These are phyloP conservation scores for Tuber aestivum DNA, from an alignment of 495 filamentous ascomycete genomes.

Conservation along the genomic window DNA sequence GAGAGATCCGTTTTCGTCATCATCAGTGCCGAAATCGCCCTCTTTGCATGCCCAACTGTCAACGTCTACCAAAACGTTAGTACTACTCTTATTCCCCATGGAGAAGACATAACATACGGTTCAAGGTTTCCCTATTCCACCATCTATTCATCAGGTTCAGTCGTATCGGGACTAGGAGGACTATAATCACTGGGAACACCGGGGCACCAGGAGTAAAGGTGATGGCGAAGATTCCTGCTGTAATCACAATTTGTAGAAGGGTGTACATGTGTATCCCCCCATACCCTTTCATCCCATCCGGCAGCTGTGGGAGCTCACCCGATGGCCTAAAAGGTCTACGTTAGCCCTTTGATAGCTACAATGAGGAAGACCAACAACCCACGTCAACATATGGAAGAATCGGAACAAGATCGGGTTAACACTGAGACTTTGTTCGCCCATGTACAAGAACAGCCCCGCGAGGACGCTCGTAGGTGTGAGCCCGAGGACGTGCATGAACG, in stretches of 20 bases:
- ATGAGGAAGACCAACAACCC: background rate
- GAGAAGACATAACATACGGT: constrained; percentile 13
- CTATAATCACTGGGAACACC: constrained; percentile 62
- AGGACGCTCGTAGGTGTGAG: constrained; percentile 64
- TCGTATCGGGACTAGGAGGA: constrained; percentile 59
- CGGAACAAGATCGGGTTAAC: constrained; percentile 64
- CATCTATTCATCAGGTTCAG: constrained; percentile 58
- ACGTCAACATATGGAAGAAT: constrained; percentile 58
- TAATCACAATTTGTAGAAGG: constrained; percentile 56
- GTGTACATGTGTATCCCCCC: constrained; percentile 60
- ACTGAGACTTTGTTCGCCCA: constrained; percentile 66
- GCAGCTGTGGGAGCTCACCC: constrained; percentile 58
- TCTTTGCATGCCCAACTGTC: constrained; percentile 67
- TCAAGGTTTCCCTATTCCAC: constrained; percentile 57
- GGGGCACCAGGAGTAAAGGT: constrained; percentile 61
- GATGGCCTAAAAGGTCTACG: constrained; percentile 45
- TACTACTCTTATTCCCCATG: constrained; percentile 5
- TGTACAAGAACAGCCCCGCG: constrained; percentile 65
- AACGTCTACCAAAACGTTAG: constrained; percentile 50
- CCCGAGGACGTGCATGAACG: constrained; percentile 63
- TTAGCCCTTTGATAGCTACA: constrained; percentile 10
- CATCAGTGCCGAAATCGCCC: constrained; percentile 49
- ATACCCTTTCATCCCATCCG: constrained; percentile 48
- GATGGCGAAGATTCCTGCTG: constrained; percentile 58
- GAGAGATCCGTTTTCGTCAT: constrained; percentile 8